Evolutionary conservation across 2,329 filamentous ascomycete genomes (phyloP), one percentile per base, ranked within the genome.

Genomic region (Arachnomyces sp.): DNA sequence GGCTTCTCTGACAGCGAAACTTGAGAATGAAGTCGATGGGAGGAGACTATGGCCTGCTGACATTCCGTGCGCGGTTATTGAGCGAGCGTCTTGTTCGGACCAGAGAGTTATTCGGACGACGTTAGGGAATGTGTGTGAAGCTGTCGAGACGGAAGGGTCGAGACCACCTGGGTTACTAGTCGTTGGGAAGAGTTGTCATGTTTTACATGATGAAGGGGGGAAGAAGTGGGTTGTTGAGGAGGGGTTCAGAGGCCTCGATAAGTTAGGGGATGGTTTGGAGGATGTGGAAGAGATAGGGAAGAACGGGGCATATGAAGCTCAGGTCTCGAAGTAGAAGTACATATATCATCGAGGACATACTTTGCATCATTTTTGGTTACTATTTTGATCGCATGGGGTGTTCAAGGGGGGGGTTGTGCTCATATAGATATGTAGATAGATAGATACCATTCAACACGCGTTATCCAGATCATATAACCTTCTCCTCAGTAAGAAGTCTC

Each of bases 41-140:
- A 2, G 55, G 52, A 47, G 35, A 4, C 53, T 58, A 1, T 95
- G 87, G 81, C 90, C 90, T 0, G 64, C 63, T 28, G 63, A 67
- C n/a, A 92, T 88, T 1, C 88, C 90, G 0, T 95, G 90, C 54
- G 89, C 90, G 1, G 89, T 98, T 8, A 76, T 98, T 40, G 92
- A 98, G 64, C 76, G 92, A 28, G 92, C 92, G 4, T 94, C 85
- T 45, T 98, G 92, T 58, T 84, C 87, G 0, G 92, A 98, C 57
- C 92, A 98, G 66, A 74, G 90, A 36, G 85, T 98, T 12, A 89
- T 98, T 18, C 74, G 92, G 41, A 92, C 88, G 1, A 94, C 87
- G 1, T 65, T 98, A 16, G 74, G 80, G 51, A 74, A 82, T 52
- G 86, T 96, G 1, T 83, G 75, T 16, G 74, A 79, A 38, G 92